phyloP scores from a whole-genome alignment of 768 basidiomycete species.

The Amanita muscaria region DNA sequence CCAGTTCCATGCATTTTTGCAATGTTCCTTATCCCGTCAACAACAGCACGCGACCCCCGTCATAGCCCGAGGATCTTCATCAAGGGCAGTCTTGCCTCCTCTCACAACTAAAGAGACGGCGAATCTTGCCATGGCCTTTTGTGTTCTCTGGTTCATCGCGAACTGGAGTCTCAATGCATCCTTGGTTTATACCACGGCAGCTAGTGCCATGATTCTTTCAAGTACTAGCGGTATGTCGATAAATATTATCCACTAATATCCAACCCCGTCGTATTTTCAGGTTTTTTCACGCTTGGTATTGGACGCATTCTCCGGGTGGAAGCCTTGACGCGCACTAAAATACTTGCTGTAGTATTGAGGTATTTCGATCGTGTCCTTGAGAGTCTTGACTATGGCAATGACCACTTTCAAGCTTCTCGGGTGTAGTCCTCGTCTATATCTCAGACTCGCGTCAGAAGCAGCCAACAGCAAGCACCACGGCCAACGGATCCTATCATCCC shows the following conservation, averaged over 20 bases:
- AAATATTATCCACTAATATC: not conserved
- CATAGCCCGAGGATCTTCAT: not conserved
- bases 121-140: constrained; percentile 70
- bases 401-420: constrained; percentile 49
- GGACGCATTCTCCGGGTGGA: constrained; percentile 83
- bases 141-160: constrained; percentile 87
- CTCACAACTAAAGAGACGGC: constrained; percentile 66
- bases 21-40: not conserved
- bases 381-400: too few species aligned
- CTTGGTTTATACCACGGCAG: constrained; percentile 85
- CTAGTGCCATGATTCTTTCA: constrained; percentile 83
- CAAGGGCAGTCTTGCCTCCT: not conserved
- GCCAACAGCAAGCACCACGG: constrained; percentile 9
- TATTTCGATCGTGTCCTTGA: constrained; percentile 19
- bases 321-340: constrained; percentile 59
- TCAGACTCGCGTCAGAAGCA: constrained; percentile 54
- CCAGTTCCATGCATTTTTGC: not conserved
- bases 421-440: constrained; percentile 82
- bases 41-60: not conserved
- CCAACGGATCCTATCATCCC: constrained; percentile 25
- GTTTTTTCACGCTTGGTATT: constrained; percentile 86
- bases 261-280: too few species aligned
- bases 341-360: constrained; percentile 75
- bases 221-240: constrained; percentile 72
- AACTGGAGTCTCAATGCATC: constrained; percentile 88